Percentiles rank a stretch among this genome's conserved stretches.
Conservation (phyloP, 306 rosid genomes). For the Acmispon strigosus region DNA sequence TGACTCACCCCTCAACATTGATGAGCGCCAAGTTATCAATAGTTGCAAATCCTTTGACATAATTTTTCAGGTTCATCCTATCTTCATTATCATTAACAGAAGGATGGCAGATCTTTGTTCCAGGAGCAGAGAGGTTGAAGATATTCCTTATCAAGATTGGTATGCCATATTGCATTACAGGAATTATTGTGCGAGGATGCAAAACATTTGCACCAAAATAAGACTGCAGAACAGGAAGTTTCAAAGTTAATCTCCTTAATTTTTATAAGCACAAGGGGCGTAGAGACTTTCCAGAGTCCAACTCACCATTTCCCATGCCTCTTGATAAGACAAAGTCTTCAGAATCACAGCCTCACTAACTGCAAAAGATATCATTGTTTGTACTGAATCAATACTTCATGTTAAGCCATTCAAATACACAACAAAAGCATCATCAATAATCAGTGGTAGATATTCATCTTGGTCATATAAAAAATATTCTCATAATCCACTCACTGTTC, state of each 20-base stretch:
- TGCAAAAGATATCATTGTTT: slow-evolving; percentile 43
- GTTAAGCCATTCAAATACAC: not conserved
- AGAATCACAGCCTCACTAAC: slow-evolving; percentile 96
- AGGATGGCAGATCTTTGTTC: slow-evolving; percentile 82
- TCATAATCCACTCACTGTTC: slow-evolving; percentile 4
- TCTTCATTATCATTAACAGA: slow-evolving; percentile 41
- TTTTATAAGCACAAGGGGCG: slow-evolving; percentile 8
- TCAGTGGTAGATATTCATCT: slow-evolving; percentile 7
- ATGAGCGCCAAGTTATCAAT: slow-evolving; percentile 94
- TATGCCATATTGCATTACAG: slow-evolving; percentile 83
- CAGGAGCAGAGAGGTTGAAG: slow-evolving; percentile 85
- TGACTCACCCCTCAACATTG: slow-evolving; percentile 94
- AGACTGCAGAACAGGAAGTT: slow-evolving; percentile 54
- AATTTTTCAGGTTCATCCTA: slow-evolving; percentile 45
- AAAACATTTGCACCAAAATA: slow-evolving; percentile 99
- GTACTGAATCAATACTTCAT: slow-evolving; percentile 1
- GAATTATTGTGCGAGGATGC: slow-evolving; percentile 96
- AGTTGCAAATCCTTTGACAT: slow-evolving; percentile 94
- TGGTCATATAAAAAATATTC: not conserved
- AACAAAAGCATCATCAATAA: not conserved
- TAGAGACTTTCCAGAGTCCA: slow-evolving; percentile 2
- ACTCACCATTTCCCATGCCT: slow-evolving; percentile 99
- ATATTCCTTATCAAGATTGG: slow-evolving; percentile 89
- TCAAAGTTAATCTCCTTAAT: slow-evolving; percentile 23
- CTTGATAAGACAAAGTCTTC: slow-evolving; percentile 87